phyloP scores from a whole-genome alignment of 2,329 filamentous ascomycete species.

The Penicillium nordicum region DNA sequence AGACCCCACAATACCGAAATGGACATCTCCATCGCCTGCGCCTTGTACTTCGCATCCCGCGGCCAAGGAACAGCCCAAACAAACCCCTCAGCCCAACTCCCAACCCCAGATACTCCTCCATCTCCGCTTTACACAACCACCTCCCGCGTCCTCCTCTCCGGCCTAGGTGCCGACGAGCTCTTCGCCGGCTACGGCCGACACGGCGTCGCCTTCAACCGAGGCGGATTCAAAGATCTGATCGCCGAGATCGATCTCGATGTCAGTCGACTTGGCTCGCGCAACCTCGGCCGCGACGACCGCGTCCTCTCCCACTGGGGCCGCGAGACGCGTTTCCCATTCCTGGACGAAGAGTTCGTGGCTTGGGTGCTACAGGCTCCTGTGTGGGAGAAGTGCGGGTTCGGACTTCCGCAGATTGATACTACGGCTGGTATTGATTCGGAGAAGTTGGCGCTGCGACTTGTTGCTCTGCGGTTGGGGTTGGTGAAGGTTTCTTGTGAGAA shows the following conservation, averaged over 20 bases:
- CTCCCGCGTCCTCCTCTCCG: conserved; percentile 82
- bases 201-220: conserved; percentile 66
- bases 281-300: conserved; percentile 88
- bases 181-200: conserved; percentile 93
- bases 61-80: conserved; percentile 55
- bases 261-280: conserved; percentile 81
- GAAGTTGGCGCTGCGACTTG: conserved; percentile 74
- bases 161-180: conserved; percentile 90
- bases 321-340: conserved; percentile 84
- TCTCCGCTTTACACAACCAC: conserved; percentile 58
- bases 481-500: conserved; percentile 72
- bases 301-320: conserved; percentile 85
- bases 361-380: conserved; percentile 74
- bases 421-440: conserved; percentile 54
- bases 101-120: background rate
- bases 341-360: conserved; percentile 81
- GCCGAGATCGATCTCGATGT: conserved; percentile 85
- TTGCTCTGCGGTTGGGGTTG: conserved; percentile 74
- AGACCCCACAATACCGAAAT: conserved; percentile 96
- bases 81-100: conserved; percentile 25
- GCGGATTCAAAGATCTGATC: conserved; percentile 67
- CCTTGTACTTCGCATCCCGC: conserved; percentile 90
- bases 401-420: conserved; percentile 39
- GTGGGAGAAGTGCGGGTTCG: conserved; percentile 86
- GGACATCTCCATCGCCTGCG: conserved; percentile 91